Base-by-base conservation (phyloP, 108 stramenopile species). In the Schizochytrium sp. region DNA sequence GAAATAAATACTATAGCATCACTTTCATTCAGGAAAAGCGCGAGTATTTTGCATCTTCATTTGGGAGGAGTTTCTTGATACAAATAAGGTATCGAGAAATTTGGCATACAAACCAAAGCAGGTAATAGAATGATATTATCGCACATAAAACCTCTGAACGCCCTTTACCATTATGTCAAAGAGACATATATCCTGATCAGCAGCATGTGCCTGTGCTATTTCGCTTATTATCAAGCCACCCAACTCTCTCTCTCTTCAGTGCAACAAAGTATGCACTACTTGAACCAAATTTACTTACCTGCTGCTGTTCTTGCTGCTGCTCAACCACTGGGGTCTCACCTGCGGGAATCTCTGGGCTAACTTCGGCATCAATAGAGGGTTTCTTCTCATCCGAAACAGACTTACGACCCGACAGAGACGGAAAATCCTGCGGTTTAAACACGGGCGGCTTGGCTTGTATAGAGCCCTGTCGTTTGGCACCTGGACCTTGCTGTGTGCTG, bases 21-120 rank as follows among this genome's bases (percentile, higher is more conserved):
- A 69, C 64, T 44, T 69, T 44, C 3, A 3, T 44, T 69, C 64
- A 69, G 64, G 64, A 69, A 69, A 69, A 69, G 64, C 64, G 64
- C 64, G 64, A 69, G 64, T 69, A 69, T 69, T 69, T 69, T 44
- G 64, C 64, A 69, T 69, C 64, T 38, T 69, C 64, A 69, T 44
- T 44, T 69, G 64, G 64, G 64, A 69, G 40, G 42, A 44, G 44
- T 15, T 1, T 0, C 17, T 17, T 17, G 19, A 60, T n/a, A 60
- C 59, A n/a, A n/a, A 17, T 28, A 28, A 28, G 28, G 28, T 28
- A 28, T 28, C 28, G 28, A 28, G 28, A 28, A 28, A 28, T 28
- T 28, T 28, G 28, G 28, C 28, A 28, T 28, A 28, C 28, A 28
- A 28, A 28, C 28, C 28, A 28, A 28, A 28, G 28, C 28, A 28